These are phyloP conservation scores for Pythium monospermum DNA, from an alignment of 352 stramenopile genomes.

Conservation along the genomic window DNA sequence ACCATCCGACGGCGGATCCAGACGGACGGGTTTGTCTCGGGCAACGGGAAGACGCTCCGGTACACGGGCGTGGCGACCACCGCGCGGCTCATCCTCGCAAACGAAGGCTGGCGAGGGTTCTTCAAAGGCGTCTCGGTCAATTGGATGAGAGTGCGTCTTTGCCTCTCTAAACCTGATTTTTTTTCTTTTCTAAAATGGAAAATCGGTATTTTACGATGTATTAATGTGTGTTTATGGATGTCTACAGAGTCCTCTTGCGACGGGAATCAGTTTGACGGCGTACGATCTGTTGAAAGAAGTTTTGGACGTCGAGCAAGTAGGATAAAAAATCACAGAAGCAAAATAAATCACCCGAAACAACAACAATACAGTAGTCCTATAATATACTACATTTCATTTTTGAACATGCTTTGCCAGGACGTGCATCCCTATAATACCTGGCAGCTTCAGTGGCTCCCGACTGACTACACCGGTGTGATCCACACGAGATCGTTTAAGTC, in stretches of 20 bases:
- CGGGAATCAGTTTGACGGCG: slow-evolving; percentile 80
- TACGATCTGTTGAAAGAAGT: slow-evolving; percentile 87
- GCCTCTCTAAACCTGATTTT: background rate
- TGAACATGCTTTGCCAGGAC: too few relatives aligned
- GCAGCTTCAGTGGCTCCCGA: too few relatives aligned
- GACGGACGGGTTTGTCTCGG: slow-evolving; percentile 72
- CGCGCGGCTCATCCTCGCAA: slow-evolving; percentile 57
- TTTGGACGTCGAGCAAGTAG: slow-evolving; percentile 68
- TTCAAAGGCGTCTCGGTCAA: slow-evolving; percentile 87
- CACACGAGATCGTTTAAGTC: slow-evolving; percentile 25
- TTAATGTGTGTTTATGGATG: background rate
- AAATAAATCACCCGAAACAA: too few relatives aligned
- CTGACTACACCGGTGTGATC: slow-evolving; percentile 11
- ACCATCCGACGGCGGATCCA: slow-evolving; percentile 81
- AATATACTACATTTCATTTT: too few relatives aligned
- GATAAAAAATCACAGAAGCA: slow-evolving; percentile 17
- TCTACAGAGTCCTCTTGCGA: slow-evolving; percentile 71
- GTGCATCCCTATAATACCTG: too few relatives aligned
- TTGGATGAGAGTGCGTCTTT: slow-evolving; percentile 60
- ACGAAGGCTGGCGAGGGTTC: slow-evolving; percentile 77
- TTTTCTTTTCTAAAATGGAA: background rate
- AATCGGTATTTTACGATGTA: background rate
- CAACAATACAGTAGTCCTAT: too few relatives aligned
- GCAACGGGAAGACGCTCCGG: slow-evolving; percentile 27
- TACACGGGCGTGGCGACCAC: slow-evolving; percentile 72